Evolutionary conservation across 1,284 basidiomycete genomes (phyloP), one percentile per base, ranked within the genome.

Genomic region (Trametes sp.): DNA sequence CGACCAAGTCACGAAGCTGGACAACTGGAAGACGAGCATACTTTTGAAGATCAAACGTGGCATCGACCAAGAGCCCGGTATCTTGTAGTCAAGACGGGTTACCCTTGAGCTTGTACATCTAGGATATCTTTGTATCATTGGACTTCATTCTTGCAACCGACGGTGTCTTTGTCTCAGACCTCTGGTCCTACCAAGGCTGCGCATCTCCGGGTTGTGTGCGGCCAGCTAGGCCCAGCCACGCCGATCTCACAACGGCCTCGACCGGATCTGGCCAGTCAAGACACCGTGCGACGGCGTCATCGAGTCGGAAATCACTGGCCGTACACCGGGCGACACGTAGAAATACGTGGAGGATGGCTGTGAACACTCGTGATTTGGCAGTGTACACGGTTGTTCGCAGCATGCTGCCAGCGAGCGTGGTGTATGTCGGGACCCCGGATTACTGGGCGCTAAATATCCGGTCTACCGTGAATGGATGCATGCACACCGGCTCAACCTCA

Each of bases 11-110:
- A 92, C 87, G 45, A 95, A 94, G 78, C 78, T 98, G 72, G 96
- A 98, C 77, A 93, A 92, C 77, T 98, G 95, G 95, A 98, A 98
- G 85, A 98, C 95, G 41, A 82, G 78, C 36, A 90, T 98, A 55
- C 76, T 98, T 69, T 80, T 98, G 71, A 92, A 92, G 79, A 89
- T 98, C 76, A 98, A 98, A 85, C 87, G 85, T 74, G 80, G 83
- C 29, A 87, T 98, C 62, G 84, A 91, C 62, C 85, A 87, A 57
- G 86, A 89, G 66, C 78, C 78, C 8, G 75, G 69, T 21, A 55
- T 67, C 13, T 33, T 67, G 41, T 63, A n/a, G 28, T 21, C 16
- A 14, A 26, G 33, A 31, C 28, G 13, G 49, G 8, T 13, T n/a
- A 8, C 14, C 35, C 36, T 35, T 64, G 55, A 58, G 46, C 38